These are phyloP conservation scores for Geranium brycei DNA, from an alignment of 345 rosid species.

Conservation along the genomic window DNA sequence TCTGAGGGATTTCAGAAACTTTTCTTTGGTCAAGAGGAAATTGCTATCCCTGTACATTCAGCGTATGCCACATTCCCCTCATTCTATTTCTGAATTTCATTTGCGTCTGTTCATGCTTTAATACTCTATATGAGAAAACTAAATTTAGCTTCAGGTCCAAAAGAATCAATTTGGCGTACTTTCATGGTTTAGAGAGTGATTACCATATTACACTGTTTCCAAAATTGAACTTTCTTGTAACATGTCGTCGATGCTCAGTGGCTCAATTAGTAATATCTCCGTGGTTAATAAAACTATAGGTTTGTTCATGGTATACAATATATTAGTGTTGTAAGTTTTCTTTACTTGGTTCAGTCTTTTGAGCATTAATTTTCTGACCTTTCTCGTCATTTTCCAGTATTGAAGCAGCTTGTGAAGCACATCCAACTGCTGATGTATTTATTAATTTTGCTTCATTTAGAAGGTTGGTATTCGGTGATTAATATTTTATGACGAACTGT, in stretches of 20 bases:
- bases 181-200: no score
- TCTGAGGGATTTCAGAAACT: constrained; percentile 95
- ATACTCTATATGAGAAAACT: background rate
- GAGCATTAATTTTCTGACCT: background rate
- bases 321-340: no score
- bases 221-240: no score
- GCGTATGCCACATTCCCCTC: constrained; percentile 29
- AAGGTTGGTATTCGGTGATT: constrained; percentile 32
- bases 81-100: constrained; percentile 1
- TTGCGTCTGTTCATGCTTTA: background rate
- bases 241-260: no score
- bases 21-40: constrained; percentile 97
- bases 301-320: no score
- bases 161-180: no score
- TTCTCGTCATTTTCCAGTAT: constrained; percentile 37
- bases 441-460: constrained; percentile 90
- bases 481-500: background rate
- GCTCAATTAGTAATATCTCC: no score
- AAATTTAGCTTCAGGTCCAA: background rate
- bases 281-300: no score
- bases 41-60: constrained; percentile 91
- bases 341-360: no score
- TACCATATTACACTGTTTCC: no score
- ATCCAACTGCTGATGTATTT: constrained; percentile 93
- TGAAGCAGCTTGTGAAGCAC: constrained; percentile 89